Evolutionary conservation across 2,329 filamentous ascomycete species (phyloP).

Genomic region (Sarocladium kiliense): DNA sequence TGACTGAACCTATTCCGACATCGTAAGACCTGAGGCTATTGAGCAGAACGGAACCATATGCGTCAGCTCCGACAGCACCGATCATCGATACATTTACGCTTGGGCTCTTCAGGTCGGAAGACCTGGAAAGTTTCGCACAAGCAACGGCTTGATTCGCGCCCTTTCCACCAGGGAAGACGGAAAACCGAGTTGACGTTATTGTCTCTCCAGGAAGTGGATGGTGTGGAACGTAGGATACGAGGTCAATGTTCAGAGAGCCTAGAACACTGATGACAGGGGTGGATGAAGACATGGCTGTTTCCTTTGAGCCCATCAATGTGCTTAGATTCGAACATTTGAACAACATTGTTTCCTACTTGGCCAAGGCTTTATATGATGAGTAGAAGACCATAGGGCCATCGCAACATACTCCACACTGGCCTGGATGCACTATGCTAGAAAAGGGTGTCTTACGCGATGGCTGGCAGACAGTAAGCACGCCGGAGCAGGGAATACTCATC

Average conservation of each 20-base stretch:
- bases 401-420: not conserved
- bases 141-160: slow-evolving; percentile 72
- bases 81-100: slow-evolving; percentile 47
- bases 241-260: slow-evolving; percentile 67
- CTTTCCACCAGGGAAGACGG: slow-evolving; percentile 61
- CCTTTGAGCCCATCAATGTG: not conserved
- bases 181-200: slow-evolving; percentile 59
- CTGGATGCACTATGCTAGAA: not conserved
- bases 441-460: not conserved
- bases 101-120: slow-evolving; percentile 8
- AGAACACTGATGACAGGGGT: slow-evolving; percentile 34
- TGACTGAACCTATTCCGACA: slow-evolving; percentile 40
- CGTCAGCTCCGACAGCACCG: slow-evolving; percentile 50
- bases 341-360: too few relatives aligned
- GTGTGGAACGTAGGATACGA: slow-evolving; percentile 62
- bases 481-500: too few relatives aligned
- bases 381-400: too few relatives aligned
- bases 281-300: slow-evolving; percentile 4
- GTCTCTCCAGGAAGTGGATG: slow-evolving; percentile 67
- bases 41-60: slow-evolving; percentile 43
- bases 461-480: not conserved
- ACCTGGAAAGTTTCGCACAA: slow-evolving; percentile 52
- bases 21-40: slow-evolving; percentile 40
- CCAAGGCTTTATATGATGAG: not conserved
- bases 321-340: too few relatives aligned